These are phyloP conservation scores for Houttuynia cordata DNA, from an alignment of 164 flowering plant species.

Conservation along the genomic window DNA sequence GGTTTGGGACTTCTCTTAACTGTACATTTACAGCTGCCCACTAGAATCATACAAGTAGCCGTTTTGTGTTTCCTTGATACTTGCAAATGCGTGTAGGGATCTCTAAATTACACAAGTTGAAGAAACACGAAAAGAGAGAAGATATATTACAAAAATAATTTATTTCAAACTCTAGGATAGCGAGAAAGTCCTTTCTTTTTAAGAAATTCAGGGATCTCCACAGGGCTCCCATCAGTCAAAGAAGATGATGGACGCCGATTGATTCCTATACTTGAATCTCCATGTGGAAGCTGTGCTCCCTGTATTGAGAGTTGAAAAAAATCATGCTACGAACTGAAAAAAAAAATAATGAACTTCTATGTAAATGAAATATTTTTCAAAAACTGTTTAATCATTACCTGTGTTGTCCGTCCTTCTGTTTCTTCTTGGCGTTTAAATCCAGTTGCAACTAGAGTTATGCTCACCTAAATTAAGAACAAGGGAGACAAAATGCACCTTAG, in stretches of 20 bases:
- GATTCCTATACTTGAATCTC: conserved; percentile 34
- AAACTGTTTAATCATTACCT: conserved; percentile 23
- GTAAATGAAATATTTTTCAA: neutral
- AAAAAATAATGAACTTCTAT: neutral
- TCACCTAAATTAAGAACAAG: conserved; percentile 33
- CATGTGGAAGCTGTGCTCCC: conserved; percentile 36
- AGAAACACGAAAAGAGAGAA: neutral
- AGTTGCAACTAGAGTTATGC: conserved; percentile 81
- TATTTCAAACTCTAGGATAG: conserved; percentile 51
- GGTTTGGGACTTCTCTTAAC: no score
- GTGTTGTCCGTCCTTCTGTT: conserved; percentile 54
- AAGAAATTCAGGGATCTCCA: conserved; percentile 91
- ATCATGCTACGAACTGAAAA: neutral
- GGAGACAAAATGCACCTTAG: neutral
- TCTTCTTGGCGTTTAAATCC: conserved; percentile 94
- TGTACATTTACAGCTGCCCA: no score
- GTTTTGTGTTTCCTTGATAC: neutral
- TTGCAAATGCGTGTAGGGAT: neutral
- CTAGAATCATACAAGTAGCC: no score
- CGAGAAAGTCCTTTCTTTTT: conserved; percentile 92
- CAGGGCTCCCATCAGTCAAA: conserved; percentile 38
- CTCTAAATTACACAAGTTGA: neutral
- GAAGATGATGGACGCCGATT: conserved; percentile 48
- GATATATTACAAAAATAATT: conserved; percentile 7
- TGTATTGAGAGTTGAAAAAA: conserved; percentile 15